These are phyloP conservation scores for Fusarium sp. DNA, from an alignment of 2,329 filamentous ascomycete species.

Conservation along the genomic window DNA sequence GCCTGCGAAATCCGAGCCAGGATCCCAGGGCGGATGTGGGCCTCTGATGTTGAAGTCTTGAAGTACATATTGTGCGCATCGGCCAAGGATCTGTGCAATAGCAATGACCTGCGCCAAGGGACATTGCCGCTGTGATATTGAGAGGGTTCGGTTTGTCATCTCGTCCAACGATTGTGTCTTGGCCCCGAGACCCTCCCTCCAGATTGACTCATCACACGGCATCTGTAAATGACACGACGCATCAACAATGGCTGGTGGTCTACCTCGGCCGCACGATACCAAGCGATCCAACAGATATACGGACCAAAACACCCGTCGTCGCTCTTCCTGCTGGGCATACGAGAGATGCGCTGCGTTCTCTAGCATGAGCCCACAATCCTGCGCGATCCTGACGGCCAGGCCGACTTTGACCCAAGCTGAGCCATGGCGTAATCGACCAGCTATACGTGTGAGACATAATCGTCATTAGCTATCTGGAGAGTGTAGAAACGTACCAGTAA, in stretches of 20 bases:
- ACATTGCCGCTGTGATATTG: not conserved
- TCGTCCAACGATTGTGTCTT: not conserved
- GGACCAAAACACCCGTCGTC: not conserved
- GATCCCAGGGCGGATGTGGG: not conserved
- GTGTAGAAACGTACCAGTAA: not conserved
- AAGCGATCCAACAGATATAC: not conserved
- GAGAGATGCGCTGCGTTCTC: not conserved
- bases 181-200: not conserved
- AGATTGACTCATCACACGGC: not conserved
- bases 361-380: not conserved
- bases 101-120: not conserved
- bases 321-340: not conserved
- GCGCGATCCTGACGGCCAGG: not conserved
- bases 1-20: not conserved
- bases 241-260: not conserved
- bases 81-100: not conserved
- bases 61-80: not conserved
- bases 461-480: too few species aligned
- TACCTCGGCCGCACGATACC: not conserved
- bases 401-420: conserved; percentile 1
- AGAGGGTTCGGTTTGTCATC: not conserved
- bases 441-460: not conserved
- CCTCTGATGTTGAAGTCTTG: not conserved
- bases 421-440: not conserved
- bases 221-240: not conserved